A percentile compares a stretch with the other conserved stretches of the same genome.
Conservation (phyloP, 2,329 filamentous ascomycete genomes). For the Emydomyces testavorans region DNA sequence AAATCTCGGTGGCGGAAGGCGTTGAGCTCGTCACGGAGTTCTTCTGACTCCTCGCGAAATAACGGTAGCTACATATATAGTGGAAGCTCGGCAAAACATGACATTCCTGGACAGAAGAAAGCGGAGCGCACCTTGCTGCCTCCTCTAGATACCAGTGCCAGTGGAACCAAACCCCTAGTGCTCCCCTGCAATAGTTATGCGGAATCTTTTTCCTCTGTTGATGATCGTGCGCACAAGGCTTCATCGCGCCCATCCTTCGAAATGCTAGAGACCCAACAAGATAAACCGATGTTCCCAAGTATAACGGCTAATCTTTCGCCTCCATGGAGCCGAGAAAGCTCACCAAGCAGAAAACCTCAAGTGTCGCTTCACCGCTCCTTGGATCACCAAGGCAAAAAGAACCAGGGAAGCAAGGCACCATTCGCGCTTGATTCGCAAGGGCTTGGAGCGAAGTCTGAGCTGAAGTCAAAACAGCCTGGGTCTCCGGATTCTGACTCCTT, state of each 20-base stretch:
- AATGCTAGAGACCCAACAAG: neutral
- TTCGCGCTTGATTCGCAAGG: neutral
- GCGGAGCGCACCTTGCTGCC: neutral
- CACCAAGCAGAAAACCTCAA: slow-evolving; percentile 36
- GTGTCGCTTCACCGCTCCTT: slow-evolving; percentile 12
- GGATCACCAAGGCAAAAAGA: neutral
- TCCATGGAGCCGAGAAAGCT: slow-evolving; percentile 50
- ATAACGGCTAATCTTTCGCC: slow-evolving; percentile 55
- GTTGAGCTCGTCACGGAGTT: slow-evolving; percentile 39
- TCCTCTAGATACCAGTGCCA: slow-evolving; percentile 2
- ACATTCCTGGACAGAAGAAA: neutral
- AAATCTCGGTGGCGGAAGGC: slow-evolving; percentile 45
- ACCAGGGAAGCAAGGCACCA: neutral
- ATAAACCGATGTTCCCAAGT: slow-evolving; percentile 37
- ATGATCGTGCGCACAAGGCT: neutral
- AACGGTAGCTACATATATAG: slow-evolving; percentile 16
- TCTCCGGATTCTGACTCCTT: neutral
- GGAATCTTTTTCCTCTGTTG: slow-evolving; percentile 9
- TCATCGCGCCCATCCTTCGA: slow-evolving; percentile 3
- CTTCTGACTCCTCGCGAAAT: slow-evolving; percentile 49
- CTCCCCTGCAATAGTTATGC: neutral
- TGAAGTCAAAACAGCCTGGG: neutral
- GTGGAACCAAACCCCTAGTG: neutral
- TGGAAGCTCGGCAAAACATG: slow-evolving; percentile 7
- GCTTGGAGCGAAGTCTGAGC: neutral